phyloP scores from a whole-genome alignment of 2,329 filamentous ascomycete genomes.

The Elsinoe batatas region DNA sequence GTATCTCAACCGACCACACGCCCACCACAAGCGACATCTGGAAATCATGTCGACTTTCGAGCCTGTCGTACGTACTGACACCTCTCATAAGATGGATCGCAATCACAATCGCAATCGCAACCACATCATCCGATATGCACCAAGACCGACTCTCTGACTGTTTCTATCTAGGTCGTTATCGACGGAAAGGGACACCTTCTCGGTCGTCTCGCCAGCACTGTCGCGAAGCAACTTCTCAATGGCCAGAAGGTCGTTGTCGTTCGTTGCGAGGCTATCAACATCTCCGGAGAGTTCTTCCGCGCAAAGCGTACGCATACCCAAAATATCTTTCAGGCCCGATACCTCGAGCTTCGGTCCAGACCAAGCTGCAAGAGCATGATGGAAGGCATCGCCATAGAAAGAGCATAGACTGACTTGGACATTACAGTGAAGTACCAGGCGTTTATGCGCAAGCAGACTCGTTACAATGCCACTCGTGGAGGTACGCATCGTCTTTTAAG shows the following conservation, averaged over 20 bases:
- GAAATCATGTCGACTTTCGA: constrained; percentile 54
- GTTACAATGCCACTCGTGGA: constrained; percentile 98
- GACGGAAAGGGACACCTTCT: constrained; percentile 99
- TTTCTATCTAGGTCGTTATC: constrained; percentile 68
- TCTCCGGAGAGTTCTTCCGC: constrained; percentile 99
- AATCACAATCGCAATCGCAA: too few relatives aligned
- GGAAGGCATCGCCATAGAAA: constrained; percentile 12
- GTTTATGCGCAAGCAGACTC: constrained; percentile 99
- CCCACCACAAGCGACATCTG: not conserved
- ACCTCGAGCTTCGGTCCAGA: not conserved
- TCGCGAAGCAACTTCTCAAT: constrained; percentile 97
- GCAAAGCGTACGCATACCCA: constrained; percentile 81
- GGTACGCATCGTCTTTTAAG: constrained; percentile 48
- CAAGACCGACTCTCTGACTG: constrained; percentile 9
- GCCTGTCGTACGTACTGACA: constrained; percentile 47
- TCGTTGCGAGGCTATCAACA: constrained; percentile 98
- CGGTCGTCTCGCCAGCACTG: constrained; percentile 93
- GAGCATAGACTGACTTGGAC: constrained; percentile 18
- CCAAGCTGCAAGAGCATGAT: constrained; percentile 10
- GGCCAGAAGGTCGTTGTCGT: constrained; percentile 99
- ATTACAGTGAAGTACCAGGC: constrained; percentile 97
- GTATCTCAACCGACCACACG: not conserved
- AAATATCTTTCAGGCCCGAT: not conserved
- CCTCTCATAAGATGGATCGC: not conserved
- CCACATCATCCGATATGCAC: not conserved